Evolutionary conservation across 495 filamentous ascomycete species (phyloP).

Genomic region (Penicillium desertorum): DNA sequence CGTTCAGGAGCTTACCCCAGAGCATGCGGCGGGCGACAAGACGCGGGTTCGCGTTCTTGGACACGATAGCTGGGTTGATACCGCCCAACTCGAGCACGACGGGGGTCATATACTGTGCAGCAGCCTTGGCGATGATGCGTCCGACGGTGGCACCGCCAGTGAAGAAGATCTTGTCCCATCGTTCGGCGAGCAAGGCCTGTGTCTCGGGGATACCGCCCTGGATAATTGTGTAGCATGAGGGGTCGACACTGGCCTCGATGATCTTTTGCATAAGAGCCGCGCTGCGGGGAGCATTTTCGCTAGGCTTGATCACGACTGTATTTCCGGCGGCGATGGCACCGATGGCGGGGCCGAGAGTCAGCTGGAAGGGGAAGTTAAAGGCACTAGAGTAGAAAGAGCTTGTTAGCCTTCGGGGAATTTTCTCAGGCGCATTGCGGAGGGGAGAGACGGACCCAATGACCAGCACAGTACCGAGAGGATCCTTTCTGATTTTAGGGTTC

Average conservation of each 20-base stretch:
- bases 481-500: slow-evolving; percentile 78
- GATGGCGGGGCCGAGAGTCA: slow-evolving; percentile 73
- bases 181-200: slow-evolving; percentile 75
- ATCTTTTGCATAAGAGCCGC: slow-evolving; percentile 79
- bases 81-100: slow-evolving; percentile 88
- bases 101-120: slow-evolving; percentile 87
- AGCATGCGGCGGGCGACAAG: slow-evolving; percentile 81
- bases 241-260: slow-evolving; percentile 70
- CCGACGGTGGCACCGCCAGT: slow-evolving; percentile 78
- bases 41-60: slow-evolving; percentile 72
- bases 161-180: slow-evolving; percentile 98
- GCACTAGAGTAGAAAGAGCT: slow-evolving; percentile 45
- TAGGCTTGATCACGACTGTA: slow-evolving; percentile 86
- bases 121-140: slow-evolving; percentile 85
- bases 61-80: slow-evolving; percentile 85
- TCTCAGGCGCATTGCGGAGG: background rate
- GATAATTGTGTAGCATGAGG: slow-evolving; percentile 70
- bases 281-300: slow-evolving; percentile 71
- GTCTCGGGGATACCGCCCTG: slow-evolving; percentile 81
- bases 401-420: slow-evolving; percentile 13
- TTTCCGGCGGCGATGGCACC: slow-evolving; percentile 92
- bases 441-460: slow-evolving; percentile 69
- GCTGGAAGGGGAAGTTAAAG: slow-evolving; percentile 88
- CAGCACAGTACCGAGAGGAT: slow-evolving; percentile 79
- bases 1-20: slow-evolving; percentile 84